These are phyloP conservation scores for Monilinia fructigena DNA, from an alignment of 2,329 filamentous ascomycete genomes.

Conservation along the genomic window DNA sequence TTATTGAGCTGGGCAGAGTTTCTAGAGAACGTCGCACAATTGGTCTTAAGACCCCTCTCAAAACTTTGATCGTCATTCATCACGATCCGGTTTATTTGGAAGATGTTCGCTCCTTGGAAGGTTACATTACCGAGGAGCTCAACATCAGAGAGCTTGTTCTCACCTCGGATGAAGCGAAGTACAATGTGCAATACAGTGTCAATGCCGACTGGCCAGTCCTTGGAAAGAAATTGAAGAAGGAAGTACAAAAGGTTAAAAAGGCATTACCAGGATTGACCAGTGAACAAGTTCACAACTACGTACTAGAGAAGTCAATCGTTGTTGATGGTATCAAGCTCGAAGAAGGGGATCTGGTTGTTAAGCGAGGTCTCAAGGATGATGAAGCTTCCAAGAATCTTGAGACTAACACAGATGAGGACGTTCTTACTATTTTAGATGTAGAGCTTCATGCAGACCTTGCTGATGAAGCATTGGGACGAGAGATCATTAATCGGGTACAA, in stretches of 20 bases:
- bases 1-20: constrained; percentile 86
- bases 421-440: constrained; percentile 86
- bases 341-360: constrained; percentile 79
- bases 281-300: constrained; percentile 76
- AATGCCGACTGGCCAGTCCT: constrained; percentile 90
- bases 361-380: constrained; percentile 73
- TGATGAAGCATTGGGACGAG: constrained; percentile 83
- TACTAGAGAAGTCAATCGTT: constrained; percentile 68
- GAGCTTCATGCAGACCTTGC: constrained; percentile 80
- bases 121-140: constrained; percentile 88
- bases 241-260: constrained; percentile 87
- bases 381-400: constrained; percentile 72
- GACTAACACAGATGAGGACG: constrained; percentile 83
- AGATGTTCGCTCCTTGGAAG: constrained; percentile 79
- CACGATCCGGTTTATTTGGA: constrained; percentile 78
- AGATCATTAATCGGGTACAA: constrained; percentile 92
- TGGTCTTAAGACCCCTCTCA: constrained; percentile 86
- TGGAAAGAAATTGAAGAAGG: constrained; percentile 97
- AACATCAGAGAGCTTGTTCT: constrained; percentile 85
- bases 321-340: constrained; percentile 85
- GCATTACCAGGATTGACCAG: constrained; percentile 76
- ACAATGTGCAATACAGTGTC: constrained; percentile 89
- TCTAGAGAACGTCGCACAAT: constrained; percentile 82
- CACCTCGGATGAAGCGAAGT: constrained; percentile 82
- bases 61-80: constrained; percentile 86